Base-by-base conservation (phyloP, 495 filamentous ascomycete genomes). In the Aspergillus campestris region DNA sequence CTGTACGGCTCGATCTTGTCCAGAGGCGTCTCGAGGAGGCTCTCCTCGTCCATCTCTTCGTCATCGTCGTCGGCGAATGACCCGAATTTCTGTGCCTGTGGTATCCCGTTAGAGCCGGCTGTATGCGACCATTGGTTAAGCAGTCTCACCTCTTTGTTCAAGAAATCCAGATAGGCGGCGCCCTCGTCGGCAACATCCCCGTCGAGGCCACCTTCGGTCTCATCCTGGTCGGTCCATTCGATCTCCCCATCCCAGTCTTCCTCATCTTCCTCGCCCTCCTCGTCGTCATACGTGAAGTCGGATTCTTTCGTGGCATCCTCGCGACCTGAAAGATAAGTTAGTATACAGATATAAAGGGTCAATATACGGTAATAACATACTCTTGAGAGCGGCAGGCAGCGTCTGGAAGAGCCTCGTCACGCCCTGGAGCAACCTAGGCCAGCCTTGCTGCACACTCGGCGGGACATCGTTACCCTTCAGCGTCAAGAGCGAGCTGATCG, bases 1-100 rank as follows among this genome's bases (percentile, higher is more conserved):
- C 78, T 75, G 62, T 98, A 98, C 7, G 91, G 90, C 61, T 98
- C 94, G 43, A 98, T 73, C 64, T 88, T 87, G 66, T 98, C 94
- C 31, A 98, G 70, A 18, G 90, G 92, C 6, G 91, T 92, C 62
- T 97, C 92, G 8, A 97, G 79, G 42, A 96, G 70, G 40, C 83
- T 82, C 61, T 91, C 89, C 53, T 98, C 92, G 56, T 96, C 92
- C 18, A 94, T 74, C 14, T 94, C 81, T 31, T 96, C 90, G 34
- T 92, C 90, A 24, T 95, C 88, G 18, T 85, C 84, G 27, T 77
- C 79, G 8, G 73, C 73, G 7, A 78, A 73, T 27, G 79, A 77
- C 39, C 78, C 75, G 58, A 92, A 91, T 63, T 94, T 94, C 55
- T 85, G 79, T 6, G 89, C 89, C 81, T 89, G 59, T 7, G 50